phyloP scores from a whole-genome alignment of 495 filamentous ascomycete species.

The Monascus purpureus region DNA sequence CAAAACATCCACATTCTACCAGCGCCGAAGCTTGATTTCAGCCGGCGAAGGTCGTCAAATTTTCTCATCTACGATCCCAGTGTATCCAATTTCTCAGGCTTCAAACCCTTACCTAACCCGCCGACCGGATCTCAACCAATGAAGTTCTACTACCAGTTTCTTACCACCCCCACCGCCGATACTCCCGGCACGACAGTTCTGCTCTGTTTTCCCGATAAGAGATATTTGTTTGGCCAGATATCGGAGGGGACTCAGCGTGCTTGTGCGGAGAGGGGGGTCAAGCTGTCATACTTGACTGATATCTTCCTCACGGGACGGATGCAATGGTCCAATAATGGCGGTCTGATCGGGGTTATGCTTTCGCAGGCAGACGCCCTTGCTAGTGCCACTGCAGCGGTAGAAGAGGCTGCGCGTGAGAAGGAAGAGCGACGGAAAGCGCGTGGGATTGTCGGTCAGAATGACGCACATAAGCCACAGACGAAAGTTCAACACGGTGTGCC shows the following conservation, averaged over 20 bases:
- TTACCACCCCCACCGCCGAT: conserved; percentile 79
- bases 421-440: conserved; percentile 9
- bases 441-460: conserved; percentile 7
- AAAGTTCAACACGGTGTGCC: conserved; percentile 2
- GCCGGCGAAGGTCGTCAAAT: not conserved
- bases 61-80: conserved; percentile 17
- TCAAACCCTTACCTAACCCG: conserved; percentile 1
- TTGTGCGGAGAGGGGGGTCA: conserved; percentile 46
- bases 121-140: conserved; percentile 29
- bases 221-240: conserved; percentile 79
- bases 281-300: conserved; percentile 47
- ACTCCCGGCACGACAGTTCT: conserved; percentile 67
- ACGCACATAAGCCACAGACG: conserved; percentile 3
- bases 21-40: conserved; percentile 3
- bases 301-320: conserved; percentile 69
- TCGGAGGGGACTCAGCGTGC: conserved; percentile 79
- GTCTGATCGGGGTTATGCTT: conserved; percentile 70
- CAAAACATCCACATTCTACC: conserved; percentile 1
- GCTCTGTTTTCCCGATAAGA: conserved; percentile 62
- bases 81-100: conserved; percentile 3
- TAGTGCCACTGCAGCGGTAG: conserved; percentile 13
- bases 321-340: conserved; percentile 64
- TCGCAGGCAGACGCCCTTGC: conserved; percentile 55
- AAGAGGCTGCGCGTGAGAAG: conserved; percentile 13
- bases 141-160: conserved; percentile 55